These are phyloP conservation scores for Penicillium paneum DNA, from an alignment of 2,329 filamentous ascomycete genomes.

Conservation along the genomic window DNA sequence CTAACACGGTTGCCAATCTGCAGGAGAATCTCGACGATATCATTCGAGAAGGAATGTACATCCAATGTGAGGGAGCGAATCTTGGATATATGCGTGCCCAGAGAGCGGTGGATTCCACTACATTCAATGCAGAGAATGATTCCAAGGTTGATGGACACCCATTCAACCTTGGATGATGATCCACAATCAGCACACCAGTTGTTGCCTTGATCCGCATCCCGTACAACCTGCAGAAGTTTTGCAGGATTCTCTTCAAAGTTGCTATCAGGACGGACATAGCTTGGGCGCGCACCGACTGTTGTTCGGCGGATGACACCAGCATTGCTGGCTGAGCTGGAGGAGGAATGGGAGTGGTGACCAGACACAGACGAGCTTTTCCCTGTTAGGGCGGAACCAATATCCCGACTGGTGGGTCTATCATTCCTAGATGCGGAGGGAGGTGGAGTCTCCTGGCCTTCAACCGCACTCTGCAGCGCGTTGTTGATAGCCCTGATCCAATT, in stretches of 20 bases:
- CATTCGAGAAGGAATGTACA: slow-evolving; percentile 91
- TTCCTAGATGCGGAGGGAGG: slow-evolving; percentile 45
- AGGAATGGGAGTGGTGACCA: slow-evolving; percentile 51
- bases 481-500: slow-evolving; percentile 96
- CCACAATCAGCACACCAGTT: slow-evolving; percentile 92
- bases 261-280: slow-evolving; percentile 64
- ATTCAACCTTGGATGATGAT: slow-evolving; percentile 88
- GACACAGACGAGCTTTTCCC: slow-evolving; percentile 74
- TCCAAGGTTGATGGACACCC: slow-evolving; percentile 97
- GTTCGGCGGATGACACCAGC: slow-evolving; percentile 77
- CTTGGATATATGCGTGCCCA: slow-evolving; percentile 97
- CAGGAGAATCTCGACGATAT: slow-evolving; percentile 91
- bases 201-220: slow-evolving; percentile 89
- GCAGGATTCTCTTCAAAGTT: slow-evolving; percentile 80
- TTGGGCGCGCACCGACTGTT: slow-evolving; percentile 85
- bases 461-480: slow-evolving; percentile 91
- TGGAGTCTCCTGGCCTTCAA: slow-evolving; percentile 69
- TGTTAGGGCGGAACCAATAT: slow-evolving; percentile 88
- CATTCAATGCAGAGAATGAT: slow-evolving; percentile 98
- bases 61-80: slow-evolving; percentile 92
- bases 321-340: slow-evolving; percentile 42
- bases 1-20: slow-evolving; percentile 90
- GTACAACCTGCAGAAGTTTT: slow-evolving; percentile 79
- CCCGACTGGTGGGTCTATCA: slow-evolving; percentile 66
- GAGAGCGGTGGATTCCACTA: slow-evolving; percentile 91